Conservation (phyloP, 306 rosid species). For the Glycyrrhiza uralensis region DNA sequence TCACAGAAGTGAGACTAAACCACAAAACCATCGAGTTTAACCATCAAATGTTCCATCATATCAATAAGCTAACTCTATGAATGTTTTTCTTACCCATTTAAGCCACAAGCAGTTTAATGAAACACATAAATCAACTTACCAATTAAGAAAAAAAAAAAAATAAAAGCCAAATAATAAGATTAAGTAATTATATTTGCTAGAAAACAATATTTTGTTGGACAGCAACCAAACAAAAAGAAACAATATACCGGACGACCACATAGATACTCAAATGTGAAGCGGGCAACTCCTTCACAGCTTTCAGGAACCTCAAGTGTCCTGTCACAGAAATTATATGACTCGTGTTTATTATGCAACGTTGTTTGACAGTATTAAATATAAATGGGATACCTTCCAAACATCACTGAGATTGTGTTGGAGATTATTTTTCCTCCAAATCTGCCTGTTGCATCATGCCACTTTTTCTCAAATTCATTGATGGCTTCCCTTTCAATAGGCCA, state of each 20-base stretch:
- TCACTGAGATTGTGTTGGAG: slow-evolving; percentile 61
- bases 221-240: slow-evolving; percentile 19
- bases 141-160: neutral
- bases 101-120: neutral
- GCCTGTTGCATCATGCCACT: slow-evolving; percentile 63
- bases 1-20: neutral
- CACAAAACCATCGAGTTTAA: neutral
- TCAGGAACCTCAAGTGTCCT: slow-evolving; percentile 79
- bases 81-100: neutral
- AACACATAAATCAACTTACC: neutral
- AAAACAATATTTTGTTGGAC: neutral
- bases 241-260: slow-evolving; percentile 84
- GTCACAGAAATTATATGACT: slow-evolving; percentile 15
- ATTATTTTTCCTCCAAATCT: slow-evolving; percentile 52
- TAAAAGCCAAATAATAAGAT: neutral
- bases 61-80: slow-evolving; percentile 5
- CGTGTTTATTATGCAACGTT: neutral
- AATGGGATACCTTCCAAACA: slow-evolving; percentile 83
- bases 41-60: neutral
- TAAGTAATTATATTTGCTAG: neutral
- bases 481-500: slow-evolving; percentile 63
- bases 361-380: slow-evolving; percentile 15
- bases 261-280: slow-evolving; percentile 80
- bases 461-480: slow-evolving; percentile 55
- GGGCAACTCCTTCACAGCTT: slow-evolving; percentile 82